These are phyloP conservation scores for Atalantia buxifolia DNA, from an alignment of 345 rosid species.

Conservation along the genomic window DNA sequence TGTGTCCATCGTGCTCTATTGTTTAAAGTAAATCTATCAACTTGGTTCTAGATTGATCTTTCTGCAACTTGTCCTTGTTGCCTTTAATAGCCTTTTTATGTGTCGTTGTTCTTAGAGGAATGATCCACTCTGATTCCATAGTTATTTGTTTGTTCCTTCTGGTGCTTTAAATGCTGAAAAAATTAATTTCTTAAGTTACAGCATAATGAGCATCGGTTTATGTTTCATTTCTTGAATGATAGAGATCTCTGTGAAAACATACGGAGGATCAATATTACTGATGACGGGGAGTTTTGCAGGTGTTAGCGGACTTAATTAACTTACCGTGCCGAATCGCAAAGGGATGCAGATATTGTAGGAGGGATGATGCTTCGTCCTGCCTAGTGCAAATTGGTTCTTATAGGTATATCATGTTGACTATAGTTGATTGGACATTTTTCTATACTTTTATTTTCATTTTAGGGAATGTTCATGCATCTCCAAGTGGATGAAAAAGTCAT, in stretches of 20 bases:
- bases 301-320: slow-evolving; percentile 43
- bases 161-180: neutral
- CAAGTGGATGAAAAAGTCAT: neutral
- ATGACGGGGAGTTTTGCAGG: slow-evolving; percentile 22
- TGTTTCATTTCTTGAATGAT: neutral
- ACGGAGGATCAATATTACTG: neutral
- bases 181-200: neutral
- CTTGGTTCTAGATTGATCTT: neutral
- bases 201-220: neutral
- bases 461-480: neutral
- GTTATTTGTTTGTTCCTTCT: neutral
- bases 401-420: slow-evolving; percentile 25
- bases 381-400: slow-evolving; percentile 45
- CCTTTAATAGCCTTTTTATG: neutral
- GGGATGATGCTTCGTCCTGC: slow-evolving; percentile 53
- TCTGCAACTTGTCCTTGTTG: neutral
- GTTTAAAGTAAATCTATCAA: slow-evolving; percentile 34
- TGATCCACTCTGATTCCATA: neutral
- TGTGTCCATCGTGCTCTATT: slow-evolving; percentile 46
- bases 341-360: slow-evolving; percentile 49
- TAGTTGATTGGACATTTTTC: neutral
- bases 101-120: neutral
- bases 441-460: neutral
- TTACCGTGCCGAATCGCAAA: slow-evolving; percentile 56
- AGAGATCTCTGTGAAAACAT: neutral